Conservation (phyloP, 2,329 filamentous ascomycete species). For the Colletotrichum zoysiae region DNA sequence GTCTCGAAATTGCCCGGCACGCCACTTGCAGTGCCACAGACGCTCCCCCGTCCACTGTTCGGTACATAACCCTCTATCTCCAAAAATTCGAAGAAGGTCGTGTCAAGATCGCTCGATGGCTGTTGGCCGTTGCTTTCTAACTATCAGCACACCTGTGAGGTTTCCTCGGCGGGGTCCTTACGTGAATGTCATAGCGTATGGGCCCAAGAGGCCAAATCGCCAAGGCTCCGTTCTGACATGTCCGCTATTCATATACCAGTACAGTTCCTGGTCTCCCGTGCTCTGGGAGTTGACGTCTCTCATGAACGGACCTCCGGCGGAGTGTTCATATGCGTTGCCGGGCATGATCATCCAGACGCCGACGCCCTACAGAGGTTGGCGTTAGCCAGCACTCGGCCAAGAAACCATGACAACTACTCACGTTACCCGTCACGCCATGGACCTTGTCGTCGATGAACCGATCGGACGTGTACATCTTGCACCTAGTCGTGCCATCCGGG, state of each 20-base stretch:
- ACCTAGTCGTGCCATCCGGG: constrained; percentile 36
- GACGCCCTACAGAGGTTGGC: constrained; percentile 43
- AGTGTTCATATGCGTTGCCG: constrained; percentile 64
- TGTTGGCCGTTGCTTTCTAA: constrained; percentile 59
- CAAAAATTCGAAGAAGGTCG: constrained; percentile 67
- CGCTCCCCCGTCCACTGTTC: constrained; percentile 61
- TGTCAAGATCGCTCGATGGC: constrained; percentile 58
- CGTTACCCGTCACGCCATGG: constrained; percentile 56
- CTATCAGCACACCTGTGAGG: not conserved
- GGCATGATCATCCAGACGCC: constrained; percentile 64
- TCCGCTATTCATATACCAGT: constrained; percentile 72
- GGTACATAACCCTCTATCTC: constrained; percentile 66
- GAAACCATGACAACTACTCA: constrained; percentile 46
- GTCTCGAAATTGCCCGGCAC: constrained; percentile 60
- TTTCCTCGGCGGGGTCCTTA: constrained; percentile 33
- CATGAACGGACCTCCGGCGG: constrained; percentile 70
- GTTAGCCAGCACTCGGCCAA: constrained; percentile 42
- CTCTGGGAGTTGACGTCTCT: constrained; percentile 69
- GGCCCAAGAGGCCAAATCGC: constrained; percentile 70
- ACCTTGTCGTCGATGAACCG: constrained; percentile 71
- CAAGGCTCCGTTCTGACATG: constrained; percentile 68
- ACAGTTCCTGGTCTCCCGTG: constrained; percentile 64
- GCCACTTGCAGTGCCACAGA: constrained; percentile 66
- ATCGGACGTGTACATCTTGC: constrained; percentile 63
- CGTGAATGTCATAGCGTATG: constrained; percentile 69